phyloP scores from a whole-genome alignment of 495 filamentous ascomycete genomes.

The Hyphodiscus hymeniophilus region DNA sequence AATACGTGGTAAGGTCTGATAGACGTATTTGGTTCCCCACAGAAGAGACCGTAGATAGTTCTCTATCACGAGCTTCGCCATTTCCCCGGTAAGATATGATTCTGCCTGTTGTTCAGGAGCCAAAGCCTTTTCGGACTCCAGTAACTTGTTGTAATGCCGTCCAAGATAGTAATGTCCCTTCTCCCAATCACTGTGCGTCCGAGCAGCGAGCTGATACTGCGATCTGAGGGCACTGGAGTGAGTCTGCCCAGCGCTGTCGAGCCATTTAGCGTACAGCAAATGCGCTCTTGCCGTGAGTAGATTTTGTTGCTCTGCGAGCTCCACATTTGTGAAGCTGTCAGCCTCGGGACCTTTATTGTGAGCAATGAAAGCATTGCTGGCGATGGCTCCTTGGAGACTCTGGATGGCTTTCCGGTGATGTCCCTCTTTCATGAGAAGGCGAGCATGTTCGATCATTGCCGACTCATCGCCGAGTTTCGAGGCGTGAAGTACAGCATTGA shows the following conservation, averaged over 20 bases:
- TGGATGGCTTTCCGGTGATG: slow-evolving; percentile 94
- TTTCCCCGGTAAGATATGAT: slow-evolving; percentile 62
- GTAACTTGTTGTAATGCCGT: slow-evolving; percentile 93
- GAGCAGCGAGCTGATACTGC: slow-evolving; percentile 68
- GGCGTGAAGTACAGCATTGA: slow-evolving; percentile 88
- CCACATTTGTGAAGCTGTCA: slow-evolving; percentile 18
- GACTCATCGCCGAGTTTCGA: slow-evolving; percentile 73
- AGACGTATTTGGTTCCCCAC: slow-evolving; percentile 89
- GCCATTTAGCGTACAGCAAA: slow-evolving; percentile 90
- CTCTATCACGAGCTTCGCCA: slow-evolving; percentile 80
- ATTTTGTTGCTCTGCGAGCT: slow-evolving; percentile 39
- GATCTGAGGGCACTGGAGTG: slow-evolving; percentile 66
- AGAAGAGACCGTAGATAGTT: slow-evolving; percentile 78
- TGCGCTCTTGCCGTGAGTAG: slow-evolving; percentile 59
- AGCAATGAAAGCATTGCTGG: slow-evolving; percentile 55
- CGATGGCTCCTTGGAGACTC: slow-evolving; percentile 74
- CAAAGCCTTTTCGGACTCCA: slow-evolving; percentile 79
- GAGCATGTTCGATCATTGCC: slow-evolving; percentile 85
- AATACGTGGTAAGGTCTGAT: slow-evolving; percentile 82
- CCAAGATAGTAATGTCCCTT: slow-evolving; percentile 96
- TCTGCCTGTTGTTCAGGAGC: slow-evolving; percentile 54
- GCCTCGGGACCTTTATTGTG: slow-evolving; percentile 27
- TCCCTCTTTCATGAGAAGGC: slow-evolving; percentile 89
- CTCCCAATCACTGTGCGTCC: slow-evolving; percentile 66
- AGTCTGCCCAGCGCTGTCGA: slow-evolving; percentile 85